Conservation (phyloP, 176 grass and related monocot species). For the Avena sativa region DNA sequence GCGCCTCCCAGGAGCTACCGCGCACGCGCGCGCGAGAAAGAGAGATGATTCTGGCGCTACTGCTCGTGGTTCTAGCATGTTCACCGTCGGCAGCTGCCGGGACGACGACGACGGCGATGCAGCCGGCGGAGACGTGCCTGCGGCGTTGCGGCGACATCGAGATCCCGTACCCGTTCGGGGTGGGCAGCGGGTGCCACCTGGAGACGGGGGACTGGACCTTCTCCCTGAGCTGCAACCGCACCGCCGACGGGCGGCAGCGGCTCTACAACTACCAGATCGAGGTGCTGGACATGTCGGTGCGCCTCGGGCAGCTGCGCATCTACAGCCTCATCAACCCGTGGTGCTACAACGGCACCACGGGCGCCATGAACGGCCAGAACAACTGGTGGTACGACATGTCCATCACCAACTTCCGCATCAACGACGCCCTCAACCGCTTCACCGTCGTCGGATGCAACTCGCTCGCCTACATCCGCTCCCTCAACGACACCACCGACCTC, state of each 20-base stretch:
- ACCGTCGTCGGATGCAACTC: slow-evolving; percentile 77
- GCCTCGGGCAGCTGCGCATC: slow-evolving; percentile 50
- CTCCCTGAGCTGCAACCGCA: slow-evolving; percentile 48
- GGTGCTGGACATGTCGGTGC: slow-evolving; percentile 55
- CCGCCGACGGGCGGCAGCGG: background rate
- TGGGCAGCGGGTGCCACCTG: slow-evolving; percentile 59
- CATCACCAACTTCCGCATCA: slow-evolving; percentile 64
- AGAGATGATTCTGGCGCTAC: slow-evolving; percentile 18
- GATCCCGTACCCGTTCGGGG: slow-evolving; percentile 84
- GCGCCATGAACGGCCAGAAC: background rate
- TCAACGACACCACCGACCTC: slow-evolving; percentile 8
- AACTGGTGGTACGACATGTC: slow-evolving; percentile 55
- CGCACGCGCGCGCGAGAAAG: background rate
- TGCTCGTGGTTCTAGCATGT: background rate
- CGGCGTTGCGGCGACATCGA: slow-evolving; percentile 57
- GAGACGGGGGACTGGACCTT: slow-evolving; percentile 67
- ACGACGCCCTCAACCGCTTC: slow-evolving; percentile 65
- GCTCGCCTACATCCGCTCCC: slow-evolving; percentile 51
- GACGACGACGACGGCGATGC: slow-evolving; percentile 29
- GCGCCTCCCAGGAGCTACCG: background rate
- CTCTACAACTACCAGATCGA: slow-evolving; percentile 62
- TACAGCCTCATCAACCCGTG: slow-evolving; percentile 48
- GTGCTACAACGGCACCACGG: slow-evolving; percentile 54
- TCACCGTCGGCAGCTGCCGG: background rate
- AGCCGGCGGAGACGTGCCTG: slow-evolving; percentile 43